These are phyloP conservation scores for Rhizopogon salebrosus DNA, from an alignment of 768 basidiomycete genomes.

Conservation along the genomic window DNA sequence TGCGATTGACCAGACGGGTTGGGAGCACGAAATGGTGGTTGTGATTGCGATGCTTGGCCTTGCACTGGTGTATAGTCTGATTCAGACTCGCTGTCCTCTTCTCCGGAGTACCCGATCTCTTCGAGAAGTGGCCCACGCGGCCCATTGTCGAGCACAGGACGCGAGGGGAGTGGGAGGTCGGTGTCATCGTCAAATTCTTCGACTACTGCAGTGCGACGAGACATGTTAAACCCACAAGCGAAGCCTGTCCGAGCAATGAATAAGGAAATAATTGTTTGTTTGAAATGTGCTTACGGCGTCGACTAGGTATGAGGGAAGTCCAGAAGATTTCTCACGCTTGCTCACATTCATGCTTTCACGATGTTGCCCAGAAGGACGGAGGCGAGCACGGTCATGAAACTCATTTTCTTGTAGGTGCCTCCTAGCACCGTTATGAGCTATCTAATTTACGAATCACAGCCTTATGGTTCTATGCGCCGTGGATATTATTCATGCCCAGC, in stretches of 20 bases:
- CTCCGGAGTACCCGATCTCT: slow-evolving; percentile 56
- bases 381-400: slow-evolving; percentile 8
- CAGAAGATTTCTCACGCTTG: slow-evolving; percentile 20
- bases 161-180: slow-evolving; percentile 76
- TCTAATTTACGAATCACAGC: slow-evolving; percentile 3
- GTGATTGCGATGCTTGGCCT: slow-evolving; percentile 52
- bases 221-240: slow-evolving; percentile 39
- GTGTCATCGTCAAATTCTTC: slow-evolving; percentile 94
- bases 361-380: slow-evolving; percentile 3
- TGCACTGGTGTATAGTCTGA: slow-evolving; percentile 30
- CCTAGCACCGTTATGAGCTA: background rate
- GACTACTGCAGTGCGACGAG: slow-evolving; percentile 61
- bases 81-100: slow-evolving; percentile 35
- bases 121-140: slow-evolving; percentile 72
- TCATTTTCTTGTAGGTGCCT: slow-evolving; percentile 8
- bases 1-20: slow-evolving; percentile 13
- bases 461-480: slow-evolving; percentile 8
- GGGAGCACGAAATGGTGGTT: slow-evolving; percentile 18
- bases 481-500: slow-evolving; percentile 5
- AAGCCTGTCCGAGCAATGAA: no score
- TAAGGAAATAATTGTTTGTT: no score
- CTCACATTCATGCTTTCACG: slow-evolving; percentile 8
- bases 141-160: slow-evolving; percentile 61
- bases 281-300: background rate
- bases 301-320: background rate